Evolutionary conservation across 257 asterid species (phyloP), one percentile per base, ranked within the genome.

Genomic region (Solanum chiquidenum): DNA sequence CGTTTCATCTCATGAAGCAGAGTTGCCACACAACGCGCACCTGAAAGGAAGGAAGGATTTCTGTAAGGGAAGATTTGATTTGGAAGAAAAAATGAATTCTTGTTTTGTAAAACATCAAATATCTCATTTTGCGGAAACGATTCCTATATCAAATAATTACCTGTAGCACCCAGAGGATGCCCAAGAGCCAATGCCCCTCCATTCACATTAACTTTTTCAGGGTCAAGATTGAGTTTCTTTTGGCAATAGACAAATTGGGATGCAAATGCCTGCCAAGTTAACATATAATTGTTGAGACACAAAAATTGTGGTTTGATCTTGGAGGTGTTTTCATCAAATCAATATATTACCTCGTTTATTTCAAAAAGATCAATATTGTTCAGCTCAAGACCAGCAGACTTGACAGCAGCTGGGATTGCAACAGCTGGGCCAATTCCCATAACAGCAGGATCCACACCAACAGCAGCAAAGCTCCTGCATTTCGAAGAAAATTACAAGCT

Each of bases 181-280:
- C 99, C 99, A 52, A 96, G 93, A 87, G 98, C 99, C 25, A 96
- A 95, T 40, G 99, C 99, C 83, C 99, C 99, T 64, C 99, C 99
- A 88, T 96, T 94, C 31, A 96, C 99, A 85, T 96, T 96, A 23
- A 96, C 98, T 18, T 91, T 96, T 87, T 93, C 95, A 7, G 93
- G 87, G 89, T 94, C 97, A 52, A 96, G 98, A n/a, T 88, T 94
- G 76, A 96, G 88, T 86, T 93, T 93, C 93, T 95, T 95, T 88
- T 91, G 87, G 94, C 98, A 94, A 89, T 96, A 95, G 14, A 95
- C 99, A 68, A 40, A 96, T 86, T 96, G 99, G 76, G 99, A 96
- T 88, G 98, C 99, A 90, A 95, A 95, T 87, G 99, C 99, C 98
- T 96, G 95, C 12, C 66, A 16, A 80, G 68, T 10, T 18, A 46